Evolutionary conservation across 1,139 yeast species (phyloP), one percentile per base, ranked within the genome.

Genomic region (Candida sanyaensis): DNA sequence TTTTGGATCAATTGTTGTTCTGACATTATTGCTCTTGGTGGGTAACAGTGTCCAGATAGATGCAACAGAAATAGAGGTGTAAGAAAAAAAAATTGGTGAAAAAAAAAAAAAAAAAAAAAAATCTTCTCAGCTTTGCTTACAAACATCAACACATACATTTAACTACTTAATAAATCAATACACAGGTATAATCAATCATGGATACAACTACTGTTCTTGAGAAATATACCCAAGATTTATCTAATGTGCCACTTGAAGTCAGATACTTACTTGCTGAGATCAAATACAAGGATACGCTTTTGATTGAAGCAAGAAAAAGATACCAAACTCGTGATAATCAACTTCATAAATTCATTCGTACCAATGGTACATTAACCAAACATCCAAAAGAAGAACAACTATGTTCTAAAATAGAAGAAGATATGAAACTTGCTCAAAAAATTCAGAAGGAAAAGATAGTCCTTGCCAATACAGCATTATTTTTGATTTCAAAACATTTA

Each of bases 201-300:
- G 80, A 75, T 59, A 75, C 80, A n/a, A 68, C 78, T 5, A 65
- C 78, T 0, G 79, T 75, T n/a, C 65, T 75, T 27, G 80, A 75
- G 50, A 74, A 75, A 57, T 75, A 75, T 54, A 74, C 79, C 3
- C 79, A 74, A 59, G 80, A 75, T 55, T 63, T 93, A 47, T 83
- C 93, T 27, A 93, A 92, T 61, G 75, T 93, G 38, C 97, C 97
- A n/a, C 83, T 90, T 9, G 99, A 93, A 65, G 80, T 93, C 43
- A 85, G 85, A 48, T 90, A 88, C 60, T 71, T 90, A 38, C 71
- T 93, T 46, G 90, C 88, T 46, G 98, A 93, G 64, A 77, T 93
- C 44, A 80, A 86, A 46, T 80, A 76, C 46, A 82, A 86, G 53
- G 99, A 93, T 61, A 58, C 73, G 37, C 84, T 81, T 58, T 72